A percentile compares a stretch with the other conserved stretches of the same genome.
Conservation (phyloP, 2,329 filamentous ascomycete genomes). For the Nectriaceae sp. region DNA sequence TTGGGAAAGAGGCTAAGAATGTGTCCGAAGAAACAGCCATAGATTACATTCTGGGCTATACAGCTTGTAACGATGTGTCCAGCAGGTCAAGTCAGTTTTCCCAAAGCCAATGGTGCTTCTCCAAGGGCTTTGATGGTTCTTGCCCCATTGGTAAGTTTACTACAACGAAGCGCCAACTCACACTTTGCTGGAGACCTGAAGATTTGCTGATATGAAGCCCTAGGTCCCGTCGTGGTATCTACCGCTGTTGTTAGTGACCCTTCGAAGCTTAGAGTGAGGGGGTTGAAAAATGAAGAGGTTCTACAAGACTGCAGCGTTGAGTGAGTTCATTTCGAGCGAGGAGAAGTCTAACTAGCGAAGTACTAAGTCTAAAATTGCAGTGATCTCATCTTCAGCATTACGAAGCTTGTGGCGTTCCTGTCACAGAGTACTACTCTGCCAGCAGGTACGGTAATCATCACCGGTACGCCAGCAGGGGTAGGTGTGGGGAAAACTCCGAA, state of each 20-base stretch:
- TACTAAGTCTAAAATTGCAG: too few relatives aligned
- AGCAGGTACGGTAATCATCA: conserved; percentile 44
- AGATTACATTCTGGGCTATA: conserved; percentile 54
- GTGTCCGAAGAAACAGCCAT: conserved; percentile 45
- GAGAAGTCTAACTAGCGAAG: too few relatives aligned
- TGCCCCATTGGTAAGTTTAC: conserved; percentile 47
- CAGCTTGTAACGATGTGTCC: conserved; percentile 55
- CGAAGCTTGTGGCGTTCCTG: conserved; percentile 43
- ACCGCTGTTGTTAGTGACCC: conserved; percentile 43
- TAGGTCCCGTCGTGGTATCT: conserved; percentile 52
- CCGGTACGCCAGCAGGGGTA: conserved; percentile 45
- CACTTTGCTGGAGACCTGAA: not conserved
- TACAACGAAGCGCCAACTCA: not conserved
- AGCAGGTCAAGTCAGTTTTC: conserved; percentile 57
- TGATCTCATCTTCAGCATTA: conserved; percentile 56
- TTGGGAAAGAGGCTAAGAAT: conserved; percentile 50
- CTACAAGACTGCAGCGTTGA: conserved; percentile 46
- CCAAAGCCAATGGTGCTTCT: conserved; percentile 52
- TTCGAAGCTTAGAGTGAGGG: conserved; percentile 41
- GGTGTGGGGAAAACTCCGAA: conserved; percentile 40
- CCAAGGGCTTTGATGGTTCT: conserved; percentile 58
- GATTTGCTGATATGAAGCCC: too few relatives aligned
- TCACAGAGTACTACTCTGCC: conserved; percentile 46
- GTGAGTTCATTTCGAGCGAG: conserved; percentile 24
- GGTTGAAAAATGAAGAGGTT: conserved; percentile 52